phyloP scores from a whole-genome alignment of 2,329 filamentous ascomycete species.

The Penicillium thymicola region DNA sequence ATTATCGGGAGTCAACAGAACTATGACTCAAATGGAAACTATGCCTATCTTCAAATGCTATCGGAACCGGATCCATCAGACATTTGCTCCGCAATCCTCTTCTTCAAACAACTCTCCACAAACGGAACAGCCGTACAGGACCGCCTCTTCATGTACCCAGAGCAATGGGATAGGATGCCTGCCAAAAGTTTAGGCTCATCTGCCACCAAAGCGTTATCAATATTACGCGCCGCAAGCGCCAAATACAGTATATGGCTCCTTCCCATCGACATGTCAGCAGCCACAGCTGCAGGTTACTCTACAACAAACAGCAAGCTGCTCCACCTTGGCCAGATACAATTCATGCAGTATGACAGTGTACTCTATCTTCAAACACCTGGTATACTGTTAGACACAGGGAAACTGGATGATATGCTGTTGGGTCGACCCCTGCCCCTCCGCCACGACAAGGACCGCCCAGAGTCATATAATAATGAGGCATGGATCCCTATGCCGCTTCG shows the following conservation, averaged over 20 bases:
- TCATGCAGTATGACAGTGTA: constrained; percentile 45
- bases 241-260: constrained; percentile 42
- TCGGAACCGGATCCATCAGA: constrained; percentile 42
- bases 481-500: constrained; percentile 38
- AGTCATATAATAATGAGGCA: constrained; percentile 39
- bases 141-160: constrained; percentile 47
- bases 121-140: constrained; percentile 37
- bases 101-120: constrained; percentile 41
- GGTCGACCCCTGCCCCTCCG: constrained; percentile 33
- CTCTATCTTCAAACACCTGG: constrained; percentile 45
- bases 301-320: constrained; percentile 38
- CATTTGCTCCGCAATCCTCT: constrained; percentile 45
- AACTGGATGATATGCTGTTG: constrained; percentile 40
- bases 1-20: constrained; percentile 5
- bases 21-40: constrained; percentile 25
- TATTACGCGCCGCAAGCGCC: constrained; percentile 39
- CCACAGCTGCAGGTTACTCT: constrained; percentile 31
- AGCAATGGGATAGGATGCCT: constrained; percentile 42
- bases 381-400: constrained; percentile 36
- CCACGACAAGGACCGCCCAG: constrained; percentile 31
- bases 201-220: constrained; percentile 34
- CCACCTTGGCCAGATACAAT: constrained; percentile 38
- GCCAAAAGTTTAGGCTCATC: constrained; percentile 22
- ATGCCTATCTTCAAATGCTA: constrained; percentile 46
- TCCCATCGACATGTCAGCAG: constrained; percentile 40